Conservation (phyloP, 2,329 filamentous ascomycete species). For the Arthroderma sp. region DNA sequence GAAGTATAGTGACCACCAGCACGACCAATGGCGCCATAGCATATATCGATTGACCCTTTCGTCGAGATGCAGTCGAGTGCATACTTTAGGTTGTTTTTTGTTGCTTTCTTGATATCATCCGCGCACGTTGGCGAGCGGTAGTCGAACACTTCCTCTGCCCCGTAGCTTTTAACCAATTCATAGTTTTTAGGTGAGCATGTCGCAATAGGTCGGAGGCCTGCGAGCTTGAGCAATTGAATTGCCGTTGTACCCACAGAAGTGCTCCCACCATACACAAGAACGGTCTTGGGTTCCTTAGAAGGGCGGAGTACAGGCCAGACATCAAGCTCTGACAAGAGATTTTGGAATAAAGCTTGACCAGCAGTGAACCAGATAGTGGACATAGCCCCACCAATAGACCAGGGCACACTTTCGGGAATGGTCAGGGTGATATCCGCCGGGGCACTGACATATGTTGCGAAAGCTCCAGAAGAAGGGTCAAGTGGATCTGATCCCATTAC, state of each 20-base stretch:
- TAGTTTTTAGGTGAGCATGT: conserved; percentile 27
- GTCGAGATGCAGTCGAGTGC: conserved; percentile 13
- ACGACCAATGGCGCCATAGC: conserved; percentile 17
- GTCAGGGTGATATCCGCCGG: conserved; percentile 22
- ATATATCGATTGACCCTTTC: conserved; percentile 13
- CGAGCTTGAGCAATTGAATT: conserved; percentile 17
- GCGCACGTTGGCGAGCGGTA: conserved; percentile 13
- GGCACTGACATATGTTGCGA: conserved; percentile 27
- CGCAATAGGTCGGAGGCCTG: conserved; percentile 25
- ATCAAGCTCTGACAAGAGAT: conserved; percentile 15
- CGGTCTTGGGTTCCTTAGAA: conserved; percentile 14
- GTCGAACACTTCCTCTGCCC: conserved; percentile 26
- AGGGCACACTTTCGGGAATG: conserved; percentile 23
- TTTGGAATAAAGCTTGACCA: conserved; percentile 23
- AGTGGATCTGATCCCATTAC: conserved; percentile 23
- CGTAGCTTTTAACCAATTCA: conserved; percentile 25
- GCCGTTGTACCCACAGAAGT: conserved; percentile 35
- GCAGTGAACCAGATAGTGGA: conserved; percentile 22
- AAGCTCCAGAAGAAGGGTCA: conserved; percentile 23
- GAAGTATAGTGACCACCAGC: conserved; percentile 17
- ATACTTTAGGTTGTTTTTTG: conserved; percentile 11
- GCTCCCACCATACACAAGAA: conserved; percentile 38
- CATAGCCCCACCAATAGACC: conserved; percentile 23
- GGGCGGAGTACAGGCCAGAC: neutral
- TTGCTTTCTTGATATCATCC: conserved; percentile 15